Conservation (phyloP, 257 asterid genomes). For the Ocimum tenuiflorum region DNA sequence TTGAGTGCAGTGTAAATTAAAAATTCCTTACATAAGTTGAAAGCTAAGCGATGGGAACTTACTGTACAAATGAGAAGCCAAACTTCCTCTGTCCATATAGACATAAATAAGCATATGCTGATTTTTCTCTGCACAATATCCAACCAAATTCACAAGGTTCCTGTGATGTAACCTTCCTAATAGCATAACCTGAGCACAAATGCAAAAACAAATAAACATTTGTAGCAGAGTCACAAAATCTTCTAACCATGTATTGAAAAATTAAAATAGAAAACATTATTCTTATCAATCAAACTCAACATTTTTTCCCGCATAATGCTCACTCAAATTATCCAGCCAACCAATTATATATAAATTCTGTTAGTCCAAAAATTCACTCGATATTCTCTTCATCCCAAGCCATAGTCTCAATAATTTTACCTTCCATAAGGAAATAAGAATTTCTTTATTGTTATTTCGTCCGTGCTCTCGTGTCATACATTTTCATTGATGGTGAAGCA, state of each 20-base stretch:
- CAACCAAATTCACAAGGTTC: conserved; percentile 94
- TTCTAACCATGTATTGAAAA: not conserved
- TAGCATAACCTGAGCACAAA: conserved; percentile 59
- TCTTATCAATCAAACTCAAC: not conserved
- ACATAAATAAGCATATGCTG: conserved; percentile 87
- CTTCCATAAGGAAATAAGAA: not conserved
- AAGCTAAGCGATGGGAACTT: conserved; percentile 22
- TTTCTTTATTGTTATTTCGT: not conserved
- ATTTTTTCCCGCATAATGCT: not conserved
- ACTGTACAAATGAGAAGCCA: conserved; percentile 90
- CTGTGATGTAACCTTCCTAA: conserved; percentile 93
- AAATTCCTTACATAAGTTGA: not conserved
- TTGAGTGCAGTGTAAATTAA: not conserved
- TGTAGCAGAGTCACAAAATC: not conserved
- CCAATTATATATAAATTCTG: not conserved
- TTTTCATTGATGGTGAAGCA: not conserved
- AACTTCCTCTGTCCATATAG: conserved; percentile 84
- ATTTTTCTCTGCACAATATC: conserved; percentile 90
- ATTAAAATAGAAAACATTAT: not conserved
- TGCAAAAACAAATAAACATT: conserved; percentile 7
- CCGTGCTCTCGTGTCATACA: conserved; percentile 4
- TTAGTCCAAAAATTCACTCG: not conserved
- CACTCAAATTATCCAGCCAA: not conserved
- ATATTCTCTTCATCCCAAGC: not conserved
- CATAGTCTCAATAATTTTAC: not conserved